phyloP scores from a whole-genome alignment of 768 basidiomycete species.

The Rhodotorula kratochvilovae region DNA sequence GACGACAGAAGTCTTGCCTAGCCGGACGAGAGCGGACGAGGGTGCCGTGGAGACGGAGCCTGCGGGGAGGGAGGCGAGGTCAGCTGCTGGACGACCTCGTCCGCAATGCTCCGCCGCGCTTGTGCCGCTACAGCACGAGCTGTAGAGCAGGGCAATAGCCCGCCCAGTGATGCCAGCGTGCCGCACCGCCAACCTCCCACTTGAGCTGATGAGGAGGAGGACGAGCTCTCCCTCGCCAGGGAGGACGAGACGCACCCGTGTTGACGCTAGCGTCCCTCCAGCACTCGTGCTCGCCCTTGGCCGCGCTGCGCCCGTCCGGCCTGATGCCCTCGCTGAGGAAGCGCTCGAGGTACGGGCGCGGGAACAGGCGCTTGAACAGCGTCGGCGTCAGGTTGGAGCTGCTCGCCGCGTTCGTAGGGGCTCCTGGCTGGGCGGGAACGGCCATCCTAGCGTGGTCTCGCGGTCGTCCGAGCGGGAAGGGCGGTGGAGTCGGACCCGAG shows the following conservation, averaged over 20 bases:
- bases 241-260: conserved; percentile 58
- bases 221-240: too few species aligned
- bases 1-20: conserved; percentile 90
- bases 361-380: conserved; percentile 76
- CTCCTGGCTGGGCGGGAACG: background rate
- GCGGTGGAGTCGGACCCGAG: background rate
- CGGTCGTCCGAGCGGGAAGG: background rate
- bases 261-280: conserved; percentile 77
- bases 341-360: conserved; percentile 76
- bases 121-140: too few species aligned
- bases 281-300: conserved; percentile 12
- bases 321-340: conserved; percentile 73
- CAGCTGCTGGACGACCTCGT: too few species aligned
- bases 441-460: background rate
- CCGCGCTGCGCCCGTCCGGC: conserved; percentile 73
- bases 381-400: conserved; percentile 20
- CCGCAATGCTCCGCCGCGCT: too few species aligned
- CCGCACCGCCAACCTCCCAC: too few species aligned
- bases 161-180: too few species aligned
- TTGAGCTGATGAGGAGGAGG: background rate
- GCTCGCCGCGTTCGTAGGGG: background rate
- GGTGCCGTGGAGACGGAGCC: conserved; percentile 92
- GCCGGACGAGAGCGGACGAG: conserved; percentile 81
- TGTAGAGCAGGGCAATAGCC: too few species aligned
- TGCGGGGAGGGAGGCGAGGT: conserved; percentile 44